Base-by-base conservation (phyloP, 805 yeast species). In the Novakomyces olei region DNA sequence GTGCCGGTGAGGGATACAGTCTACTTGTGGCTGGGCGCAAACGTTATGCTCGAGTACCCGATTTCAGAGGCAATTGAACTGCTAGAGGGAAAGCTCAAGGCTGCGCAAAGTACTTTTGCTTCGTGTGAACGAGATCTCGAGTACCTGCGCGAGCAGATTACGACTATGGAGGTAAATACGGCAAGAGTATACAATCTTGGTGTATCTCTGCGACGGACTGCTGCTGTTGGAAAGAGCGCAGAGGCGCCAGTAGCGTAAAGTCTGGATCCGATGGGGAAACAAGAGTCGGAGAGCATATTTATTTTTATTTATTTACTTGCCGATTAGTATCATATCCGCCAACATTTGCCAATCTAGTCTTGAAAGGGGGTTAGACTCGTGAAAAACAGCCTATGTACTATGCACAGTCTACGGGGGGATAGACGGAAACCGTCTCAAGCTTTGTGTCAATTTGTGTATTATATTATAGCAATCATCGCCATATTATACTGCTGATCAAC, bases 151-250 rank as follows among this genome's bases (percentile, higher is more conserved):
- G 88, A 77, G 42, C 81, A 81, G 44, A 83, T 85, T 39, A 88
- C 98, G 10, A 85, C 95, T 3, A 79, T 88, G 83, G 96, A 88
- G 52, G 98, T 88, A 33, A 88, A 88, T 49, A 80, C 92, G 12
- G 95, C 98, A 1, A 65, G 98, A 41, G 48, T 44, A 10, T 78
- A 77, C 49, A 78, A 78, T 45, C 77, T 85, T 83, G 91, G 76
- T 48, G 85, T 78, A 6, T 77, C 73, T 46, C 64, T 78, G 53
- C 67, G 83, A 51, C 19, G 36, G 14, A n/a, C n/a, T n/a, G n/a
- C n/a, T n/a, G n/a, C n/a, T n/a, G n/a, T n/a, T 5, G 20, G 22
- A 19, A 29, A 16, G n/a, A 10, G 15, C 12, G 15, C 28, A 10
- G 15, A 26, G 15, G 15, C 15, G n/a, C 6, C 12, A 14, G 8